Conservation (phyloP, 345 rosid species). For the Erysimum cheiranthoides region DNA sequence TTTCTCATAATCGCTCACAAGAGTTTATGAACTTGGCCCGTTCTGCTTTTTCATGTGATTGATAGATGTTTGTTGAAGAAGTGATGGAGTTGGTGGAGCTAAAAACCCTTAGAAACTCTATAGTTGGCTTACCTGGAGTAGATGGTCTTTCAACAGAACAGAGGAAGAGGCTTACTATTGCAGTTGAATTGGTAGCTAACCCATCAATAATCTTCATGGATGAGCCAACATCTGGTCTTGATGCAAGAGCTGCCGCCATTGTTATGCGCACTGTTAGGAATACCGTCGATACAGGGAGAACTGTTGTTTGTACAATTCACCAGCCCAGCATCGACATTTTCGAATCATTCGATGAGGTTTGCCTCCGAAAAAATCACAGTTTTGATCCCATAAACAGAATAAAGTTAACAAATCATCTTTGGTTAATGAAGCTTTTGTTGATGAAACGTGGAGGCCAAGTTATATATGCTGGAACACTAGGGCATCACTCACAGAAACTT, state of each 20-base stretch:
- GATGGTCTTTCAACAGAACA: constrained; percentile 90
- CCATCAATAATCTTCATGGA: constrained; percentile 96
- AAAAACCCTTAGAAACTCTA: constrained; percentile 62
- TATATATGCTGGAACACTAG: constrained; percentile 80
- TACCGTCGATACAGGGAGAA: constrained; percentile 90
- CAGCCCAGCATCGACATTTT: constrained; percentile 94
- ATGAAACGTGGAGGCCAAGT: constrained; percentile 96
- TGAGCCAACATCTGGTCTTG: constrained; percentile 93
- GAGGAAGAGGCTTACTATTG: constrained; percentile 87
- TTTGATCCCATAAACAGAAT: not conserved
- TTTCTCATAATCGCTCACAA: not conserved
- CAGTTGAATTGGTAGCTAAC: constrained; percentile 89
- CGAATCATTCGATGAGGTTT: constrained; percentile 89
- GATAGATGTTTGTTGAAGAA: constrained; percentile 85
- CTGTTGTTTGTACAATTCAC: constrained; percentile 92
- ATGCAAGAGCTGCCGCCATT: constrained; percentile 94
- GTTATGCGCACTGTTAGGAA: constrained; percentile 95
- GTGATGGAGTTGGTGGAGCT: constrained; percentile 92
- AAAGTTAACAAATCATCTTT: not conserved
- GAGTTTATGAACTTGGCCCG: not conserved
- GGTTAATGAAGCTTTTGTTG: constrained; percentile 61
- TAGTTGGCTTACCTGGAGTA: constrained; percentile 87
- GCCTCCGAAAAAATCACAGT: not conserved
- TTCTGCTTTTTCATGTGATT: not conserved
- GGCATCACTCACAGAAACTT: constrained; percentile 73